Percentiles rank a stretch among this genome's conserved stretches.
Evolutionary conservation across 371 early-diverging fungal genomes (phyloP).

Genomic region (Choanephora cucurbitarum): DNA sequence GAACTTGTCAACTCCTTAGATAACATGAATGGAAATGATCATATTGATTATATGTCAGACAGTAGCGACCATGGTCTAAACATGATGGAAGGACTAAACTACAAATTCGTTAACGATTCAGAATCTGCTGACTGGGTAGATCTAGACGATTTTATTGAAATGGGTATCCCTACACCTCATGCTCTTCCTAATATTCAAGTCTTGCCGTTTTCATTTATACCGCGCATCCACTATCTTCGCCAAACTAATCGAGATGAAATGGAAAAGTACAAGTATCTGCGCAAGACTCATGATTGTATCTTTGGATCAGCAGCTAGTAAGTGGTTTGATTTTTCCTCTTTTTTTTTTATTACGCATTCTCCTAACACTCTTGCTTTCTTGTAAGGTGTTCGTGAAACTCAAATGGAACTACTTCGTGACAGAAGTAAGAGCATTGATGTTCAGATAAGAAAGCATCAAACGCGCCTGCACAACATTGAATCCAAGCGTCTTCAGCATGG

Average conservation of each 20-base stretch:
- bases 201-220: slow-evolving; percentile 63
- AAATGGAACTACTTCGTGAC: slow-evolving; percentile 52
- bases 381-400: slow-evolving; percentile 58
- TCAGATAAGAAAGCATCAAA: slow-evolving; percentile 57
- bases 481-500: slow-evolving; percentile 22
- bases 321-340: neutral
- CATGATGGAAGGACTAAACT: slow-evolving; percentile 41
- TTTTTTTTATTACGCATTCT: neutral
- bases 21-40: slow-evolving; percentile 7
- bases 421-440: slow-evolving; percentile 63
- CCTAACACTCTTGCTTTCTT: neutral
- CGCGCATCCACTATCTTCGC: slow-evolving; percentile 63
- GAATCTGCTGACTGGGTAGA: slow-evolving; percentile 51
- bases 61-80: slow-evolving; percentile 20
- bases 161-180: slow-evolving; percentile 26
- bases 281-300: slow-evolving; percentile 52
- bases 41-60: slow-evolving; percentile 14
- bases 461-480: slow-evolving; percentile 41
- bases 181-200: slow-evolving; percentile 43
- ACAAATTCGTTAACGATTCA: slow-evolving; percentile 36
- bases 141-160: slow-evolving; percentile 51
- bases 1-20: slow-evolving; percentile 12
- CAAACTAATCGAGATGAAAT: slow-evolving; percentile 49
- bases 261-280: slow-evolving; percentile 44
- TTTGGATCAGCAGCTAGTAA: slow-evolving; percentile 52